Evolutionary conservation across 768 basidiomycete species (phyloP).

Genomic region (Termitomyces sp.): DNA sequence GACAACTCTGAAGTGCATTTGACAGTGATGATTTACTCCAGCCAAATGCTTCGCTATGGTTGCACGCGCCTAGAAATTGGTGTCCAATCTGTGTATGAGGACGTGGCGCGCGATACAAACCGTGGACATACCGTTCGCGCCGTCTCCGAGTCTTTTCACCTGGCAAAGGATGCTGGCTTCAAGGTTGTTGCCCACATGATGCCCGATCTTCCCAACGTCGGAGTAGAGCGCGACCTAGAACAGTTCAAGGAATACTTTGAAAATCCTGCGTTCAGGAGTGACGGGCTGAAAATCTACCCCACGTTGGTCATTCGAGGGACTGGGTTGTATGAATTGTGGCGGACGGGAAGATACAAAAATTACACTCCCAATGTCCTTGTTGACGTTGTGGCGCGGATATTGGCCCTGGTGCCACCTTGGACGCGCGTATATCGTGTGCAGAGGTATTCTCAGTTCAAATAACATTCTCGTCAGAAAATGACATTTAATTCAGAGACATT

Average conservation of each 20-base stretch:
- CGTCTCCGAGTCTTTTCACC: conserved; percentile 94
- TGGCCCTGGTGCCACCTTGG: conserved; percentile 98
- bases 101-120: conserved; percentile 97
- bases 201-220: conserved; percentile 98
- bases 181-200: conserved; percentile 99
- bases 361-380: conserved; percentile 99
- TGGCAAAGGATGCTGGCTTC: conserved; percentile 98
- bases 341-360: conserved; percentile 97
- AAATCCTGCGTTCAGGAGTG: conserved; percentile 94
- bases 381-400: conserved; percentile 92
- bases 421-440: conserved; percentile 98
- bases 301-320: conserved; percentile 98
- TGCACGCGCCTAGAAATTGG: conserved; percentile 98
- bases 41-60: conserved; percentile 98
- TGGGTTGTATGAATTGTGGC: conserved; percentile 92
- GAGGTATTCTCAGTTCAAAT: conserved; percentile 39
- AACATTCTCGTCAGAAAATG: conserved; percentile 1
- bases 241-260: conserved; percentile 99
- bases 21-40: conserved; percentile 19
- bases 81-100: conserved; percentile 98
- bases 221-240: conserved; percentile 93
- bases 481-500: conserved; percentile 64
- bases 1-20: neutral
- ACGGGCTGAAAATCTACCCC: conserved; percentile 97
- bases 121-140: conserved; percentile 98